phyloP scores from a whole-genome alignment of 2,329 filamentous ascomycete species.

The Cladorrhinum sp. region DNA sequence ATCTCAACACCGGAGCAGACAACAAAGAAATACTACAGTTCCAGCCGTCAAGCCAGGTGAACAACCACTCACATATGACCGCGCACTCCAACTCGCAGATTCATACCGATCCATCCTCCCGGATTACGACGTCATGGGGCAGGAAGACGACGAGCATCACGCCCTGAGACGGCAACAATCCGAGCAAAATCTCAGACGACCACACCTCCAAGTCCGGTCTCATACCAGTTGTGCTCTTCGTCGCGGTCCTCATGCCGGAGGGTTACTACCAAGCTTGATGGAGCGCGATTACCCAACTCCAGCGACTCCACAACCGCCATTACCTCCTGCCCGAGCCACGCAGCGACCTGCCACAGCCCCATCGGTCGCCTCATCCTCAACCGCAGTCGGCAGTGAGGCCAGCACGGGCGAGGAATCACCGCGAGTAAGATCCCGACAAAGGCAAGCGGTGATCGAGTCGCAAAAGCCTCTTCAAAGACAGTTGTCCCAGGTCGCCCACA shows the following conservation, averaged over 20 bases:
- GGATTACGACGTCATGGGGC: constrained; percentile 10
- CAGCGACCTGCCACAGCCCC: neutral
- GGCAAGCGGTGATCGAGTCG: too few relatives aligned
- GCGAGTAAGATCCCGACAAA: too few relatives aligned
- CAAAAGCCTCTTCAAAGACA: neutral
- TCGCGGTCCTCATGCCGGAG: too few relatives aligned
- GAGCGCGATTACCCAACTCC: too few relatives aligned
- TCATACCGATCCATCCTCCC: constrained; percentile 19
- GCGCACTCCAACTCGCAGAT: constrained; percentile 17
- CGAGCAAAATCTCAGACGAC: neutral
- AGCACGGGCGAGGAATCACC: too few relatives aligned
- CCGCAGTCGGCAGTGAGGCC: too few relatives aligned
- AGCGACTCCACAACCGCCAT: too few relatives aligned
- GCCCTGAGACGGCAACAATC: too few relatives aligned
- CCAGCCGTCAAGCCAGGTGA: neutral
- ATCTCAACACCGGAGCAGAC: neutral
- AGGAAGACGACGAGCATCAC: neutral
- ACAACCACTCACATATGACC: constrained; percentile 10
- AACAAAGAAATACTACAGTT: neutral
- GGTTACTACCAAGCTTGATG: too few relatives aligned
- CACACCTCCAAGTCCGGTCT: neutral
- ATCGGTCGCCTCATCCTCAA: neutral
- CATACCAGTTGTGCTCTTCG: neutral
- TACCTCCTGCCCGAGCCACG: too few relatives aligned
- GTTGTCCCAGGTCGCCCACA: neutral